Evolutionary conservation across 2,329 filamentous ascomycete genomes (phyloP), one percentile per base, ranked within the genome.

Genomic region (Penicillium sclerotiorum): DNA sequence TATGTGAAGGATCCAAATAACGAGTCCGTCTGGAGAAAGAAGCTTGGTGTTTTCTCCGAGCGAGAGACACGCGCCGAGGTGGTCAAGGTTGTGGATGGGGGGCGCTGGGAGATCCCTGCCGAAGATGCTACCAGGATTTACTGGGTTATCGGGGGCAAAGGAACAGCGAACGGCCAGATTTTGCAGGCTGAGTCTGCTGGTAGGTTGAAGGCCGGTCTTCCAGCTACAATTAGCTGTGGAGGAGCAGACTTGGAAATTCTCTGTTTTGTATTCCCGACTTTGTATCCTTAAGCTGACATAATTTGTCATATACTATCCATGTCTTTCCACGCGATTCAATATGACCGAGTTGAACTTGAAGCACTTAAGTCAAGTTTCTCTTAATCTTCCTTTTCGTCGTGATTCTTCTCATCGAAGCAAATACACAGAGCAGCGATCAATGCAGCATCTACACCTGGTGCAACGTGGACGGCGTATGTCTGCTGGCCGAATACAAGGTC

Each of bases 371-470:
- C n/a, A n/a, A n/a, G n/a, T n/a, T n/a, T n/a, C n/a, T n/a, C n/a
- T n/a, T n/a, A n/a, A n/a, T n/a, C n/a, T n/a, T 18, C n/a, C n/a
- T 36, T 17, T 3, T 36, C 15, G 15, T 81, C 77, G 40, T 83
- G 81, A 49, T 85, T 80, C 72, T 79, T 80, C 76, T 88, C 85
- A 56, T 89, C 86, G 52, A 89, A 71, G 52, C 80, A 84, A 45
- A 89, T 83, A 62, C 84, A 88, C 61, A 89, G 73, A 9, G 85
- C 86, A 0, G 77, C 82, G 56, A 89, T 80, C 39, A 89, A 62
- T 4, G 83, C 80, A 68, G 87, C 77, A 61, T 90, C 86, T 6
- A 87, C 81, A 13, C 81, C 81, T 0, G 85, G 83, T 1, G 84
- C 84, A 5, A 89, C 77, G 1, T 76, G 77, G 5, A 89, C 76